Base-by-base conservation (phyloP, 2,329 filamentous ascomycete species). In the Trichoderma cornu-damae region DNA sequence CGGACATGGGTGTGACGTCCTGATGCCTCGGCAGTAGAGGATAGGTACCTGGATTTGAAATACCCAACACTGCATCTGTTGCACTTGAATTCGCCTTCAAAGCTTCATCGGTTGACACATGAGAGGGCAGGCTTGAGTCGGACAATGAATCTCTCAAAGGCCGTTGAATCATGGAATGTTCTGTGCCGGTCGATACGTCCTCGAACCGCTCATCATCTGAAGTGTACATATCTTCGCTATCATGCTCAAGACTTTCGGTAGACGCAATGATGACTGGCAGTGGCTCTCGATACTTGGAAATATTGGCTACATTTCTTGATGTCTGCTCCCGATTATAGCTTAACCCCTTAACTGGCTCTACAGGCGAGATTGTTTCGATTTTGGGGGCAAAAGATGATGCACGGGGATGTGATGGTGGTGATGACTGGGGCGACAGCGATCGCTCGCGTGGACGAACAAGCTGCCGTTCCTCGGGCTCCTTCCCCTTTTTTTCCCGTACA, bases 261-360 rank as follows among this genome's bases (percentile, higher is more conserved):
- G 85, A 85, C 0, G 86, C 87, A 11, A 89, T 84, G 14, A 89
- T 79, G 1, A 86, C 86, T 4, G 88, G 85, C 32, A 90, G 69
- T 14, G 89, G 87, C 61, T 88, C 82, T 52, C 81, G 76, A 60
- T 78, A 78, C 62, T 77, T 78, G 6, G 80, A 81, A 11, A 77
- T 82, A 59, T 84, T 84, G 24, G 81, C 79, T 46, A 75, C 73
- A 58, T 80, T 79, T 60, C 77, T 81, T 3, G 67, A 12, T 88
- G 63, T 4, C 86, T 69, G 4, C 76, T 73, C 3, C 82, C 86
- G 54, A 86, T 70, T 2, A 75, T 78, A 62, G 82, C 76, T 63
- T 89, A 86, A 59, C 72, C 84, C 3, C 86, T 87, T 38, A 75
- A 71, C 2, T 77, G 79, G n/a, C 77, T 54, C 11, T 63, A 57